phyloP scores from a whole-genome alignment of 495 filamentous ascomycete genomes.

The Cladorrhinum samala region DNA sequence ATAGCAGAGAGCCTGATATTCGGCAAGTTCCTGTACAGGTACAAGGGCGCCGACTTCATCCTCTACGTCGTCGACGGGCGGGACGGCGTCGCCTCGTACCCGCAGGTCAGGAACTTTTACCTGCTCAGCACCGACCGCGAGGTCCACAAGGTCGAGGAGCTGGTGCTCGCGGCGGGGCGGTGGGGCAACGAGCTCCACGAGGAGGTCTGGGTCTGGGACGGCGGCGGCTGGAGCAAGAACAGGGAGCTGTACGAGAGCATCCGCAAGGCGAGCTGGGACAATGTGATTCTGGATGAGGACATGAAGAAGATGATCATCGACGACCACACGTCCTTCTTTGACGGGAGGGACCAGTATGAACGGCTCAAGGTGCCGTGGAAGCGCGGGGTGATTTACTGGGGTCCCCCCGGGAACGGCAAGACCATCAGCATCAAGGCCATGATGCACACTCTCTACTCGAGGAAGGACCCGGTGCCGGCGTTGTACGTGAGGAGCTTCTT shows the following conservation, averaged over 20 bases:
- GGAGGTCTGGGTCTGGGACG: conserved; percentile 61
- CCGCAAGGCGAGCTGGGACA: conserved; percentile 51
- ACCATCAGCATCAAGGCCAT: conserved; percentile 64
- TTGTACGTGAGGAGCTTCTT: conserved; percentile 33
- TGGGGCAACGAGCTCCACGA: conserved; percentile 49
- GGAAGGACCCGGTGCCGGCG: conserved; percentile 28
- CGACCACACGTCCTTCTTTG: conserved; percentile 58
- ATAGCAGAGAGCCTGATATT: conserved; percentile 42
- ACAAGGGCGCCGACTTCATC: conserved; percentile 43
- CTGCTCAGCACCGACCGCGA: conserved; percentile 36
- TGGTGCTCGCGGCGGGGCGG: conserved; percentile 46
- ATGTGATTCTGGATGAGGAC: conserved; percentile 57
- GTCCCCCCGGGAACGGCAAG: conserved; percentile 60
- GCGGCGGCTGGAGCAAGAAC: conserved; percentile 54
- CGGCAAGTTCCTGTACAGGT: conserved; percentile 49
- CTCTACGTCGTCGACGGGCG: conserved; percentile 47
- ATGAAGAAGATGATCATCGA: conserved; percentile 55
- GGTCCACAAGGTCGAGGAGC: conserved; percentile 36
- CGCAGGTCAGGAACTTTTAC: conserved; percentile 38
- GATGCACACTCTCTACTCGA: conserved; percentile 50
- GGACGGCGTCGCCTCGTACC: conserved; percentile 35
- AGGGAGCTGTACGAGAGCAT: conserved; percentile 52
- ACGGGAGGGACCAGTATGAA: conserved; percentile 45
- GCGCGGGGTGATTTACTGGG: conserved; percentile 53
- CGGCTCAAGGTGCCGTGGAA: conserved; percentile 53